Evolutionary conservation across 495 filamentous ascomycete species (phyloP).

Genomic region (Annulohypoxylon moriforme): DNA sequence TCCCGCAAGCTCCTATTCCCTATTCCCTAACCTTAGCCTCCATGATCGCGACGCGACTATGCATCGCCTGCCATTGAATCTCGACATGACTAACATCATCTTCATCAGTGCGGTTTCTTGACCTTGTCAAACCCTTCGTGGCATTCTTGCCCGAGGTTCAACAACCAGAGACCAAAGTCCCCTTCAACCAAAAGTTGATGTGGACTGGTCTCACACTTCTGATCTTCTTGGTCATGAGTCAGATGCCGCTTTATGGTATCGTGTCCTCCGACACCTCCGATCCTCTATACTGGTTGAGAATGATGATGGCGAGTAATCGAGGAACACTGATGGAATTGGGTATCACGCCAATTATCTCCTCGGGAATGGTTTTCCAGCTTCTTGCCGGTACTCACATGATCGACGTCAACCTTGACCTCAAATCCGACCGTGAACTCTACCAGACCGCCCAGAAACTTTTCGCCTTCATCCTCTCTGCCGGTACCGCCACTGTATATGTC

Average conservation of each 20-base stretch:
- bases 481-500: conserved; percentile 96
- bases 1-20: conserved; percentile 46
- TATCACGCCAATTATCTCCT: conserved; percentile 99
- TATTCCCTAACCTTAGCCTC: neutral
- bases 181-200: conserved; percentile 99
- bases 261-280: conserved; percentile 97
- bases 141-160: conserved; percentile 99
- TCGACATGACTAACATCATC: conserved; percentile 48
- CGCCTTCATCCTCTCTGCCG: conserved; percentile 96
- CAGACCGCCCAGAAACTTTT: conserved; percentile 99
- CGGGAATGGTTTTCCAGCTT: conserved; percentile 99
- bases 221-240: conserved; percentile 99
- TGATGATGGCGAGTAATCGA: conserved; percentile 99
- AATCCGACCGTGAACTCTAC: conserved; percentile 99
- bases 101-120: conserved; percentile 92
- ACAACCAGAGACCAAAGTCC: conserved; percentile 94
- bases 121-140: conserved; percentile 99
- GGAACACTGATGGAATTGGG: conserved; percentile 99
- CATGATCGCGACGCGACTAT: conserved; percentile 52
- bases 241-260: conserved; percentile 98
- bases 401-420: conserved; percentile 99
- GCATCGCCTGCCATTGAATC: conserved; percentile 45
- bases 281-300: conserved; percentile 98
- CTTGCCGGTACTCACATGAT: conserved; percentile 99
- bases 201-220: conserved; percentile 98